Evolutionary conservation across 495 filamentous ascomycete genomes (phyloP).

Genomic region (Thermothielavioides terrestris): DNA sequence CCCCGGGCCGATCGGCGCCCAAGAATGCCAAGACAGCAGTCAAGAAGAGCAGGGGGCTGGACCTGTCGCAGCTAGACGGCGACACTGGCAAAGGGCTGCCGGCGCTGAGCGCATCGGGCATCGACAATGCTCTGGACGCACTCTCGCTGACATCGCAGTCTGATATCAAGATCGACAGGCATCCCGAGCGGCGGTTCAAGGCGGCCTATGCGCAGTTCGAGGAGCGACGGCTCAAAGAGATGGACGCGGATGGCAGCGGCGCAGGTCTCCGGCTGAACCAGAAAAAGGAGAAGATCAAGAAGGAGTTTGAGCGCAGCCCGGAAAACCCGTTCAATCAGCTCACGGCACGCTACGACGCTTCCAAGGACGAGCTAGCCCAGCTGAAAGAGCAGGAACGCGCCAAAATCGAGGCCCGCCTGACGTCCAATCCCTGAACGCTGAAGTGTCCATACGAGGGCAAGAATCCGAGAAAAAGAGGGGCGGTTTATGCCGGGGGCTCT

Average conservation of each 20-base stretch:
- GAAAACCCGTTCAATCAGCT: slow-evolving; percentile 93
- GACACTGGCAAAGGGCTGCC: slow-evolving; percentile 32
- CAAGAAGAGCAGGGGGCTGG: slow-evolving; percentile 63
- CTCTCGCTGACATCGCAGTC: slow-evolving; percentile 50
- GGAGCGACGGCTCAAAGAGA: slow-evolving; percentile 73
- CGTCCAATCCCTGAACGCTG: slow-evolving; percentile 15
- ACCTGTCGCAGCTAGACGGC: slow-evolving; percentile 60
- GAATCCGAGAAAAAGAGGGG: not conserved
- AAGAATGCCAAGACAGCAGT: slow-evolving; percentile 49
- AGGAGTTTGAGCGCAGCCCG: slow-evolving; percentile 83
- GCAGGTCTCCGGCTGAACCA: slow-evolving; percentile 70
- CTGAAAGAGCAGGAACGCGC: slow-evolving; percentile 57
- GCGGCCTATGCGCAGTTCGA: slow-evolving; percentile 85
- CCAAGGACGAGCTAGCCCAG: slow-evolving; percentile 65
- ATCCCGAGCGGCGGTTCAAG: slow-evolving; percentile 78
- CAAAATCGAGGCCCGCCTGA: slow-evolving; percentile 66
- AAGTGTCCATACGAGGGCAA: not conserved
- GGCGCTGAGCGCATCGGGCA: slow-evolving; percentile 69
- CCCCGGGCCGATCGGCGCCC: slow-evolving; percentile 50
- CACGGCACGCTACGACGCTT: slow-evolving; percentile 61
- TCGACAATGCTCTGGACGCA: slow-evolving; percentile 85
- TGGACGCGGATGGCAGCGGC: slow-evolving; percentile 63
- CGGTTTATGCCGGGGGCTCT: not conserved
- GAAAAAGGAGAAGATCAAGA: slow-evolving; percentile 65
- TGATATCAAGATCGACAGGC: slow-evolving; percentile 63